Evolutionary conservation across 2,329 filamentous ascomycete species (phyloP).

Genomic region (Penicillium sp.): DNA sequence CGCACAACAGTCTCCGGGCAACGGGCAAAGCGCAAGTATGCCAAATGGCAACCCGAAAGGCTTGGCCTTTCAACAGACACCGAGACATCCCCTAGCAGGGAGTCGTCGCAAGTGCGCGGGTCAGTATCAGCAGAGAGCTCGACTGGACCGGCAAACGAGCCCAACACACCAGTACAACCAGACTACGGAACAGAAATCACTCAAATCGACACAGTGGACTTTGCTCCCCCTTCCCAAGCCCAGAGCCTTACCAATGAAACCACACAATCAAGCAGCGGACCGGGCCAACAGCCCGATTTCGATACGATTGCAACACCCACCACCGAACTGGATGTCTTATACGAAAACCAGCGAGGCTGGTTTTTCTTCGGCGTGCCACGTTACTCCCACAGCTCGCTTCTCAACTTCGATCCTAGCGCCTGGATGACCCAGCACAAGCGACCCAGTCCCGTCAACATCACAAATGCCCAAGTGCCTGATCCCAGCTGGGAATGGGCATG

Average conservation of each 20-base stretch:
- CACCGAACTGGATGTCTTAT: constrained; percentile 76
- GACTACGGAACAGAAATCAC: constrained; percentile 2
- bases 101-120: constrained; percentile 19
- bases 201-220: constrained; percentile 18
- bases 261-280: neutral
- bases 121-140: constrained; percentile 19
- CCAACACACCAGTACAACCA: neutral
- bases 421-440: constrained; percentile 73
- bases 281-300: constrained; percentile 5
- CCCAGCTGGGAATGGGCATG: constrained; percentile 91
- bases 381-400: constrained; percentile 83
- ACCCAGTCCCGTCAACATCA: constrained; percentile 66
- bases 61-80: constrained; percentile 46
- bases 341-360: constrained; percentile 90
- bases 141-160: constrained; percentile 4
- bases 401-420: constrained; percentile 78
- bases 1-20: constrained; percentile 40
- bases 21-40: constrained; percentile 46
- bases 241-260: constrained; percentile 10
- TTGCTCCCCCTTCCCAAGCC: constrained; percentile 6
- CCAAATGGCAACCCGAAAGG: constrained; percentile 56
- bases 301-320: constrained; percentile 24
- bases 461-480: constrained; percentile 88
- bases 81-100: constrained; percentile 13
- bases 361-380: constrained; percentile 86